These are phyloP conservation scores for Microcyclospora pomicola DNA, from an alignment of 2,329 filamentous ascomycete species.

Conservation along the genomic window DNA sequence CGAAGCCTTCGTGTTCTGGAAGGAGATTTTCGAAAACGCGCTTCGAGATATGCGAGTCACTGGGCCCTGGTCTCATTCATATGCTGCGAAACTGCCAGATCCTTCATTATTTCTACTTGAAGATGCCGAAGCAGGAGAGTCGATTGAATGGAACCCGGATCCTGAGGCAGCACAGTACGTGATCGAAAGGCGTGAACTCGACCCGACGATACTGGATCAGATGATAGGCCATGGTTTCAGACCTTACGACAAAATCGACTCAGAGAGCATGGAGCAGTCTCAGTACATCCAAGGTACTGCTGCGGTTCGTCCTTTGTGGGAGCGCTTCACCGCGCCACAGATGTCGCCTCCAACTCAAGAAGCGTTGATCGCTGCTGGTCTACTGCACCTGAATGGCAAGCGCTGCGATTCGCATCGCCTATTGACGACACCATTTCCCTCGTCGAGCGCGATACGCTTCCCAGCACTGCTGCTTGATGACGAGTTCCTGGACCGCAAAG, in stretches of 20 bases:
- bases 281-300: too few species aligned
- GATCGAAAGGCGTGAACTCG: too few species aligned
- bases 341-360: slow-evolving; percentile 14
- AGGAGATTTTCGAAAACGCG: slow-evolving; percentile 2
- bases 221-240: neutral
- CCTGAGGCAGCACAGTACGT: neutral
- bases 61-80: neutral
- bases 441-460: slow-evolving; percentile 15
- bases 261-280: neutral
- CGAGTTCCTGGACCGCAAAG: slow-evolving; percentile 15
- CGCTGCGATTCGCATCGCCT: neutral
- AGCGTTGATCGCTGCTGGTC: slow-evolving; percentile 20
- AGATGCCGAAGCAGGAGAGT: slow-evolving; percentile 3
- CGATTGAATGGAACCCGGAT: slow-evolving; percentile 14
- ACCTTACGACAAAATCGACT: neutral
- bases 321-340: neutral
- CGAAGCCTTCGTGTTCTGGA: slow-evolving; percentile 23
- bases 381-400: slow-evolving; percentile 21
- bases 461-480: slow-evolving; percentile 23
- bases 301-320: too few species aligned
- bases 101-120: slow-evolving; percentile 2
- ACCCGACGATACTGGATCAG: too few species aligned
- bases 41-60: neutral
- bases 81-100: too few species aligned
- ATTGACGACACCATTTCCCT: slow-evolving; percentile 16